Percentiles rank a stretch among this genome's conserved stretches.
Conservation (phyloP, 345 rosid genomes). For the Salix koriyanagi region DNA sequence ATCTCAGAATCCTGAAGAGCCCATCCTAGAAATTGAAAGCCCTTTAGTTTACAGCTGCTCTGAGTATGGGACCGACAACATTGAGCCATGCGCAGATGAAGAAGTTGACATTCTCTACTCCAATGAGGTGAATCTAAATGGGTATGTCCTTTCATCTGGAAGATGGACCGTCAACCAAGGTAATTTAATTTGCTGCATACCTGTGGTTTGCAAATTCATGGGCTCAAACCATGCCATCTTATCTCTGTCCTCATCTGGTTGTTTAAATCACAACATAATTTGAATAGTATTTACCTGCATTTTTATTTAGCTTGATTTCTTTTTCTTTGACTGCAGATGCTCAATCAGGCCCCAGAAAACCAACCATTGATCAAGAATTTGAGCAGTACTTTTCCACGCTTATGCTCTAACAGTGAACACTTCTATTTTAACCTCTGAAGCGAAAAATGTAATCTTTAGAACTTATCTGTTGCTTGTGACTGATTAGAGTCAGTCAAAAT, state of each 20-base stretch:
- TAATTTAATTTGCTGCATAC: constrained; percentile 20
- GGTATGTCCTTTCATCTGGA: constrained; percentile 60
- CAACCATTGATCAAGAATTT: constrained; percentile 89
- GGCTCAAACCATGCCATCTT: not conserved
- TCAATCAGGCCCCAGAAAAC: constrained; percentile 39
- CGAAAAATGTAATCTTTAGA: not conserved
- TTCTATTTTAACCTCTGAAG: not conserved
- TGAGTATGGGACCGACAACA: constrained; percentile 25
- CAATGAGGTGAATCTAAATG: constrained; percentile 31
- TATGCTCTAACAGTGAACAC: constrained; percentile 43
- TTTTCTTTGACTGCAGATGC: constrained; percentile 40
- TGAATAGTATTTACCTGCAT: not conserved
- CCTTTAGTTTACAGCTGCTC: constrained; percentile 22
- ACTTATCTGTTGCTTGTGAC: not conserved
- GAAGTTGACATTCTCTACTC: constrained; percentile 39
- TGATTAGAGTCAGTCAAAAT: not conserved
- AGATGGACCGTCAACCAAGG: constrained; percentile 65
- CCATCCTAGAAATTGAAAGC: constrained; percentile 23
- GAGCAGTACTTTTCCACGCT: constrained; percentile 81
- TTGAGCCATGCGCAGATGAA: constrained; percentile 41
- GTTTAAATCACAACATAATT: not conserved
- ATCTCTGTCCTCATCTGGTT: not conserved
- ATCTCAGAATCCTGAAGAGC: constrained; percentile 27
- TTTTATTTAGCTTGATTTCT: not conserved
- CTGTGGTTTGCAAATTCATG: not conserved